Evolutionary conservation across 768 basidiomycete genomes (phyloP).

Genomic region (Hypholoma fasciculare): DNA sequence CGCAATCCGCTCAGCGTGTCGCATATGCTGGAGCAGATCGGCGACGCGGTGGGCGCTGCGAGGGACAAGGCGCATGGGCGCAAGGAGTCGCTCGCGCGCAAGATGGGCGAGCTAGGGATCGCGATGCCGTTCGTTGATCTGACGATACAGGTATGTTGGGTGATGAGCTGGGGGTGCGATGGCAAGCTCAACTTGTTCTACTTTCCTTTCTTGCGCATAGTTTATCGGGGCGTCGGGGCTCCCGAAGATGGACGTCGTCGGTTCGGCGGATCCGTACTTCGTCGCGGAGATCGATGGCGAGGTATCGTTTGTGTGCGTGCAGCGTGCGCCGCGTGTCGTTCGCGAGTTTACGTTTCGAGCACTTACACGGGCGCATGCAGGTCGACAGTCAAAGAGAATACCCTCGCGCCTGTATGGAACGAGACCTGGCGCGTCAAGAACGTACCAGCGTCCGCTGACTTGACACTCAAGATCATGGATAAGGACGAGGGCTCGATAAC

Average conservation of each 20-base stretch:
- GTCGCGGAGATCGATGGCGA: slow-evolving; percentile 63
- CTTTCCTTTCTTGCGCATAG: slow-evolving; percentile 24
- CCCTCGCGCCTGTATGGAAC: slow-evolving; percentile 71
- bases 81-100: slow-evolving; percentile 28
- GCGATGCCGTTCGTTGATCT: slow-evolving; percentile 53
- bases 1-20: slow-evolving; percentile 36
- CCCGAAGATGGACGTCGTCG: slow-evolving; percentile 70
- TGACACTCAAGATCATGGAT: slow-evolving; percentile 65
- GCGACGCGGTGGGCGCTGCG: slow-evolving; percentile 23
- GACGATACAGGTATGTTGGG: slow-evolving; percentile 45
- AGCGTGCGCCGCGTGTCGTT: not conserved
- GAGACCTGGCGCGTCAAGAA: slow-evolving; percentile 74
- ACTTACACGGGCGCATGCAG: slow-evolving; percentile 31
- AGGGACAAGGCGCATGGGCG: slow-evolving; percentile 31
- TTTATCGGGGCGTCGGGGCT: slow-evolving; percentile 73
- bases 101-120: slow-evolving; percentile 29
- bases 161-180: not conserved
- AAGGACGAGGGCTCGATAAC: slow-evolving; percentile 59
- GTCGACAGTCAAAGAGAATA: slow-evolving; percentile 61
- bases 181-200: not conserved
- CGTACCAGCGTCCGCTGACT: slow-evolving; percentile 61
- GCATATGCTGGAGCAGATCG: slow-evolving; percentile 28
- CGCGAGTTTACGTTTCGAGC: not conserved
- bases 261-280: slow-evolving; percentile 70
- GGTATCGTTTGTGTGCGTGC: slow-evolving; percentile 62